Base-by-base conservation (phyloP, 192 early-diverging fungal species). In the Chytriomyces sp. region DNA sequence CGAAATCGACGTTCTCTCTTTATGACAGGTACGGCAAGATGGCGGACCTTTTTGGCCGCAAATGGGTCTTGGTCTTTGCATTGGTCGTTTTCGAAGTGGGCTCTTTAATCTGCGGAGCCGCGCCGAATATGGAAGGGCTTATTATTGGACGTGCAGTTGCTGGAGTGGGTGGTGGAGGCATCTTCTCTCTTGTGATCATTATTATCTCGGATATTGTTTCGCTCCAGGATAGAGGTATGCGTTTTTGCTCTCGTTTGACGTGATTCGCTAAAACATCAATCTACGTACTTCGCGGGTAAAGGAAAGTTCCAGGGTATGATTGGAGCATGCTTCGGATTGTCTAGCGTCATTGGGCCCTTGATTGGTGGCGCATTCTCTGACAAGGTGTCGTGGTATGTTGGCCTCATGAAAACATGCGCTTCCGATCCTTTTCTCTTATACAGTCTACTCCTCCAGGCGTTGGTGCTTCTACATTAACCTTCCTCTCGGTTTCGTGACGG, bases 11-110 rank as follows among this genome's bases (percentile, higher is more conserved):
- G 44, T 14, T 3, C 0, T 44, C 22, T 22, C 14, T 49, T 49
- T 49, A 7, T 22, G 44, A 49, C 44, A 49, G 44, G 22, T 91
- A 92, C 71, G 92, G 88, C 44, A 91, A 90, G 69, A 84, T 95
- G 65, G 86, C 90, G 33, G 95, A 97, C 66, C 95, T 95, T 66
- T 90, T 95, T 80, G 94, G 93, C 30, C 85, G 93, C 30, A 90
- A 93, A 74, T 56, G 66, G 25, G 85, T 86, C n/a, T 82, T 95
- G 14, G 64, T 93, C 0, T 80, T 86, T 31, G 89, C 90, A 2
- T 84, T 93, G 25, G 52, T 85, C 37, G 61, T 93, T 5, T 97
- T 97, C 72, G 84, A 89, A 65, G 52, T 87, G 5, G 94, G 94
- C 3, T 91, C 89, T 0, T 63, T 92, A 1, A 73, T 95, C 22